Conservation (phyloP, 164 flowering plant genomes). For the Umbilicus rupestris region DNA sequence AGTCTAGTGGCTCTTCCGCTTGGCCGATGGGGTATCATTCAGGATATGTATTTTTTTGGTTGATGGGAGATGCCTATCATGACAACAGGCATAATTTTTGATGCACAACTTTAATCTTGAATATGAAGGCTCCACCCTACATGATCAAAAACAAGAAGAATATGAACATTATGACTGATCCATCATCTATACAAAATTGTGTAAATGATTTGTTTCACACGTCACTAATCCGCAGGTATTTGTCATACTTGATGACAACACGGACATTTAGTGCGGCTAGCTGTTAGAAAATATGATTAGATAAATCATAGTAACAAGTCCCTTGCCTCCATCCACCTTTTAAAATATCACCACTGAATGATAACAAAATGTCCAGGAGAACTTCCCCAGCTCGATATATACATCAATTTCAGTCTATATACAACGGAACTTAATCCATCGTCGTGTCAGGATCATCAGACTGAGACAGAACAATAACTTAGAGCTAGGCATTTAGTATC, state of each 20-base stretch:
- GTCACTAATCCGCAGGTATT: background rate
- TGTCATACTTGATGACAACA: slow-evolving; percentile 2
- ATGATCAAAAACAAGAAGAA: background rate
- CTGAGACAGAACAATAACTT: too few relatives aligned
- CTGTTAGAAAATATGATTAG: too few relatives aligned
- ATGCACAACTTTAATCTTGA: background rate
- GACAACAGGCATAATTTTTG: background rate
- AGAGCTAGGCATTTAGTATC: too few relatives aligned
- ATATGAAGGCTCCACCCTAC: background rate
- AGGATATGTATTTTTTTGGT: background rate
- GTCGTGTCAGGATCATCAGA: background rate
- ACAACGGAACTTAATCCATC: background rate
- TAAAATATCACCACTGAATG: background rate
- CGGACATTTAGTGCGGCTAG: background rate
- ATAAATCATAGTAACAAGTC: too few relatives aligned
- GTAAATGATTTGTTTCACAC: slow-evolving; percentile 2
- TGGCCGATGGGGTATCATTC: background rate
- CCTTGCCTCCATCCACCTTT: background rate
- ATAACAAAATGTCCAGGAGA: too few relatives aligned
- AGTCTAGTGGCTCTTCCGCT: background rate
- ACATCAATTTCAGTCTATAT: background rate
- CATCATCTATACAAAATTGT: background rate
- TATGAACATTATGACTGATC: background rate
- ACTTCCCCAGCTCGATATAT: background rate
- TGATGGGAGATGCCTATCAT: background rate